Percentiles rank a stretch among this genome's conserved stretches.
These are phyloP conservation scores for Parafenestella ontariensis DNA, from an alignment of 2,329 filamentous ascomycete genomes.

Conservation along the genomic window DNA sequence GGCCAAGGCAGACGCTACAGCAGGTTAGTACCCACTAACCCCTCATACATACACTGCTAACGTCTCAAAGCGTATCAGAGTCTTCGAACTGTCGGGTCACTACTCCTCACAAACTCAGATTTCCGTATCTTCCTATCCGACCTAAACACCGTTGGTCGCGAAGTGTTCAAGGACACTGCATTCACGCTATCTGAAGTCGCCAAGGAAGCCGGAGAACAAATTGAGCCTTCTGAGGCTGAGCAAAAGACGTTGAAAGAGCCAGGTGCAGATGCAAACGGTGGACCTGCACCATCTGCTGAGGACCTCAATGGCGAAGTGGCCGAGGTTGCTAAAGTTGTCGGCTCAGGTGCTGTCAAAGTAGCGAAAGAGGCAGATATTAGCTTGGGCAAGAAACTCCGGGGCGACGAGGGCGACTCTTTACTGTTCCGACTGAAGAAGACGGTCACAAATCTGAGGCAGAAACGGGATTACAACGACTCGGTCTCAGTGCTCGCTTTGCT, in stretches of 20 bases:
- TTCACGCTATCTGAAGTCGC: slow-evolving; percentile 79
- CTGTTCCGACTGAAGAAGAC: slow-evolving; percentile 78
- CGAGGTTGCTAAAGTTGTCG: slow-evolving; percentile 56
- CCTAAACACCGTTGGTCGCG: slow-evolving; percentile 76
- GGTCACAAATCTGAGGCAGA: slow-evolving; percentile 74
- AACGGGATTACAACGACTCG: slow-evolving; percentile 83
- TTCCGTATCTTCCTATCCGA: slow-evolving; percentile 88
- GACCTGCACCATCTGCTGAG: slow-evolving; percentile 62
- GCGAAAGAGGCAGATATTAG: slow-evolving; percentile 70
- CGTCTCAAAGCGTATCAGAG: slow-evolving; percentile 72
- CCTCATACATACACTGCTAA: slow-evolving; percentile 18
- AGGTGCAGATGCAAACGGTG: slow-evolving; percentile 58
- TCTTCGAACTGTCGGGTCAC: slow-evolving; percentile 78
- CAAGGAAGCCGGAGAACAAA: slow-evolving; percentile 72
- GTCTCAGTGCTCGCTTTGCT: slow-evolving; percentile 79
- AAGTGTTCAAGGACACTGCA: slow-evolving; percentile 87
- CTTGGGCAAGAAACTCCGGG: slow-evolving; percentile 73
- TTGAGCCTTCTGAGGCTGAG: slow-evolving; percentile 72
- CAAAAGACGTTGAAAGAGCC: slow-evolving; percentile 61
- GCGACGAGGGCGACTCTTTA: slow-evolving; percentile 75
- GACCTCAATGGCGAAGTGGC: slow-evolving; percentile 63
- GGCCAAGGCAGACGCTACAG: slow-evolving; percentile 73
- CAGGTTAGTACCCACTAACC: slow-evolving; percentile 59
- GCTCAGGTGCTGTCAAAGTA: slow-evolving; percentile 55
- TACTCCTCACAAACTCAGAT: slow-evolving; percentile 89